Percentiles rank a stretch among this genome's conserved stretches.
Evolutionary conservation across 1,284 basidiomycete species (phyloP).

Genomic region (Moesziomyces sp.): DNA sequence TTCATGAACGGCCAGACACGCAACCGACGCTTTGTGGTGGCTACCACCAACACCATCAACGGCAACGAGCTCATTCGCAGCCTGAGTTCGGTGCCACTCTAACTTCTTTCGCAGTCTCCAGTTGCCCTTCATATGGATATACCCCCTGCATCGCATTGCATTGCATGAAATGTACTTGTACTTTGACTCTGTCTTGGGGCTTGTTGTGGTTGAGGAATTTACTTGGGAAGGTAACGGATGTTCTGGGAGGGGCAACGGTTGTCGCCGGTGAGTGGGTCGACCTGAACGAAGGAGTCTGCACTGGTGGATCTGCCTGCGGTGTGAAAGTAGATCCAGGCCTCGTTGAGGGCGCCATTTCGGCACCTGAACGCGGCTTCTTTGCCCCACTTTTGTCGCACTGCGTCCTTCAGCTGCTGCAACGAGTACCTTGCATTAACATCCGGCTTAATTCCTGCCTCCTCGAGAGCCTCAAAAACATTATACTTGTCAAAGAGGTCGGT

Average conservation of each 20-base stretch:
- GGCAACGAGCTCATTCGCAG: conserved; percentile 48
- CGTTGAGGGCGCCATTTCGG: conserved; percentile 31
- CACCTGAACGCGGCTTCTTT: conserved; percentile 38
- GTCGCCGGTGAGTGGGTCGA: conserved; percentile 29
- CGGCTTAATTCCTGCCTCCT: conserved; percentile 30
- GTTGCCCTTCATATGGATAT: not conserved
- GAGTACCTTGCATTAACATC: conserved; percentile 23
- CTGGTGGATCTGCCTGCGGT: conserved; percentile 28
- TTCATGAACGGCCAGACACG: conserved; percentile 77
- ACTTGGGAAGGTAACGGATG: conserved; percentile 48
- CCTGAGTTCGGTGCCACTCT: conserved; percentile 14
- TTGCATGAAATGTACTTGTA: conserved; percentile 12
- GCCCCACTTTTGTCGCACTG: conserved; percentile 20
- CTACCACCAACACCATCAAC: conserved; percentile 59
- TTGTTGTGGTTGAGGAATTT: not conserved
- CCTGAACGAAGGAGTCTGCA: conserved; percentile 24
- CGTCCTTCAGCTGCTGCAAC: conserved; percentile 21
- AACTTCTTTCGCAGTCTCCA: not conserved
- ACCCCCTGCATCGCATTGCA: not conserved
- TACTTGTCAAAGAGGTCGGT: conserved; percentile 29
- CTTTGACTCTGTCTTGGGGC: not conserved
- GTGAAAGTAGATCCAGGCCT: conserved; percentile 47
- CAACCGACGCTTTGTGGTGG: conserved; percentile 56
- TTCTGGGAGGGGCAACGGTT: conserved; percentile 34
- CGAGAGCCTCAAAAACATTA: conserved; percentile 33